These are phyloP conservation scores for Thermothielavioides terrestris DNA, from an alignment of 495 filamentous ascomycete genomes.

Conservation along the genomic window DNA sequence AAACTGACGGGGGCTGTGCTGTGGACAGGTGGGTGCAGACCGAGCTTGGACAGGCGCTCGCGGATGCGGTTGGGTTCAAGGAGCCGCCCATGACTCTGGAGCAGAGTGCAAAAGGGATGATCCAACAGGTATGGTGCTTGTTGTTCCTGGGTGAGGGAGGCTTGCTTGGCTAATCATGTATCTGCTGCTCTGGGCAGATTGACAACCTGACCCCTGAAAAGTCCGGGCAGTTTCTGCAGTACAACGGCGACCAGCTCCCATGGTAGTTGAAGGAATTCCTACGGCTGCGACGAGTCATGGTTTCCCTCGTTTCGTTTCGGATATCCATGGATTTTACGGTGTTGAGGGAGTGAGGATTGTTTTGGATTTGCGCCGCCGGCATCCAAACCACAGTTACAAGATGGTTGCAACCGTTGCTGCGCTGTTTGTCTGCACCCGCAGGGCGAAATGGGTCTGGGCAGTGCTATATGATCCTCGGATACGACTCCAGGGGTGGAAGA, in stretches of 20 bases:
- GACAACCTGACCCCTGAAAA: constrained; percentile 19
- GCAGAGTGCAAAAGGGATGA: constrained; percentile 20
- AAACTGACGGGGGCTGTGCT: not conserved
- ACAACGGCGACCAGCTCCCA: constrained; percentile 12
- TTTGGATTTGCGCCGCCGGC: too few relatives aligned
- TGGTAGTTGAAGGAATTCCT: constrained; percentile 11
- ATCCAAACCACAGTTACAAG: too few relatives aligned
- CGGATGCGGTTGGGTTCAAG: constrained; percentile 24
- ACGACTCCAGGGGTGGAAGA: too few relatives aligned
- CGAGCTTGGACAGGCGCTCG: constrained; percentile 27
- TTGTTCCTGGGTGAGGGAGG: not conserved
- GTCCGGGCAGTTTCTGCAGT: constrained; percentile 19
- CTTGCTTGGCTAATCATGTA: not conserved
- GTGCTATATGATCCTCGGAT: too few relatives aligned
- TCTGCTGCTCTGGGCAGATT: constrained; percentile 9
- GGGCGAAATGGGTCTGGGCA: too few relatives aligned
- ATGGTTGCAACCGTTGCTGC: too few relatives aligned
- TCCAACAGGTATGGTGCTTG: constrained; percentile 24
- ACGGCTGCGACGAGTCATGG: not conserved
- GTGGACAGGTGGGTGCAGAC: constrained; percentile 35
- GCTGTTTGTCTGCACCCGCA: too few relatives aligned
- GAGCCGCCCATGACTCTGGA: constrained; percentile 27
- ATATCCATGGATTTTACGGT: not conserved
- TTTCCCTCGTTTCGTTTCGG: not conserved
- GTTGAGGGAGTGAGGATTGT: too few relatives aligned